Percentiles rank a stretch among this genome's conserved stretches.
These are phyloP conservation scores for Pichia manshurica DNA, from an alignment of 805 yeast species.

Conservation along the genomic window DNA sequence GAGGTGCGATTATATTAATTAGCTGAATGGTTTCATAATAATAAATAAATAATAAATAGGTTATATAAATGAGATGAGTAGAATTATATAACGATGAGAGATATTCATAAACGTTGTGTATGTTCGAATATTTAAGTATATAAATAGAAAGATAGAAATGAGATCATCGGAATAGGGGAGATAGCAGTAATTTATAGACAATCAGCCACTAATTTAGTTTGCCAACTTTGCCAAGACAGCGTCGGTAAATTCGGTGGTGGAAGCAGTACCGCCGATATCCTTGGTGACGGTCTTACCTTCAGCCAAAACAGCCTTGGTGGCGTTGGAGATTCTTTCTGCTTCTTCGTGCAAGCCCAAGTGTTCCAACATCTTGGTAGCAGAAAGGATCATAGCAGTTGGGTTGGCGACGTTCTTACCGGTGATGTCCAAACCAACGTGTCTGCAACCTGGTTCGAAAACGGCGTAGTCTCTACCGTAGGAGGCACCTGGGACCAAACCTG, in stretches of 20 bases:
- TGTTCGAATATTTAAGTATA: too few relatives aligned
- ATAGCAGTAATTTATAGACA: too few relatives aligned
- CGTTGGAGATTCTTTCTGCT: slow-evolving; percentile 83
- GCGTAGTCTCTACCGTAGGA: slow-evolving; percentile 97
- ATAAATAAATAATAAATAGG: neutral
- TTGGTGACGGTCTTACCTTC: slow-evolving; percentile 82
- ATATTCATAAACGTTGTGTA: too few relatives aligned
- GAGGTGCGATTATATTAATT: too few relatives aligned
- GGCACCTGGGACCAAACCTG: slow-evolving; percentile 98
- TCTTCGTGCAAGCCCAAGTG: slow-evolving; percentile 83
- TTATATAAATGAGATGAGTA: neutral
- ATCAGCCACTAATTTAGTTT: neutral
- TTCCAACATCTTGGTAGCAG: slow-evolving; percentile 87
- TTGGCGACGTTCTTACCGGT: slow-evolving; percentile 92
- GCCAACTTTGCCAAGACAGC: slow-evolving; percentile 76
- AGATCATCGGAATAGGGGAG: too few relatives aligned
- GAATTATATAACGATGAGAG: neutral
- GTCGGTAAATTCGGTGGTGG: slow-evolving; percentile 91
- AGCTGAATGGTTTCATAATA: too few relatives aligned
- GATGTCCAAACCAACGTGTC: slow-evolving; percentile 97
- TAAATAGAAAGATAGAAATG: too few relatives aligned
- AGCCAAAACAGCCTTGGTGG: slow-evolving; percentile 83
- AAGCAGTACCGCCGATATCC: slow-evolving; percentile 85
- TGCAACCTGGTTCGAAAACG: slow-evolving; percentile 98
- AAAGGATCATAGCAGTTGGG: slow-evolving; percentile 96